Evolutionary conservation across 257 asterid species (phyloP).

Genomic region (Przewalskia tangutica): DNA sequence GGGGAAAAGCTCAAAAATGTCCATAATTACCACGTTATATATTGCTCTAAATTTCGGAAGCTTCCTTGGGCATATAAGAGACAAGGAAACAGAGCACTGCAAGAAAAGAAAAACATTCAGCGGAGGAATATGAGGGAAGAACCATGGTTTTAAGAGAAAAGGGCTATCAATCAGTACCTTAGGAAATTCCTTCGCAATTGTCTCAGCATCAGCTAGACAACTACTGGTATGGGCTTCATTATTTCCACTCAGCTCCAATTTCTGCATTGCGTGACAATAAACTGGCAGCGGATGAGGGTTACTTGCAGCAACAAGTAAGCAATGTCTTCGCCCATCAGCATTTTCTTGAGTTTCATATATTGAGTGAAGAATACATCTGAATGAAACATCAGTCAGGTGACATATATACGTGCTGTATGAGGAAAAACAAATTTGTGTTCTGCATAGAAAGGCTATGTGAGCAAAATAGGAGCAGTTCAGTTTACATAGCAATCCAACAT

Average conservation of each 20-base stretch:
- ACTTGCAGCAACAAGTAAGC: slow-evolving; percentile 89
- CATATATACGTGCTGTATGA: not conserved
- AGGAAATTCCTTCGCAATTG: slow-evolving; percentile 70
- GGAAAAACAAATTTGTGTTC: not conserved
- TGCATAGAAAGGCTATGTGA: not conserved
- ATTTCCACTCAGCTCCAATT: slow-evolving; percentile 42
- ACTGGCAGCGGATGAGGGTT: slow-evolving; percentile 61
- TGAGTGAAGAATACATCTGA: slow-evolving; percentile 61
- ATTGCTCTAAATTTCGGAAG: slow-evolving; percentile 75
- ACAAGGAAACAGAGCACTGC: slow-evolving; percentile 84
- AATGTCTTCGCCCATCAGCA: slow-evolving; percentile 65
- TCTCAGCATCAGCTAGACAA: slow-evolving; percentile 70
- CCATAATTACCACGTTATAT: slow-evolving; percentile 58
- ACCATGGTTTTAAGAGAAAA: not conserved
- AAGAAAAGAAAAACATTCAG: slow-evolving; percentile 3
- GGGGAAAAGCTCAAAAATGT: not conserved
- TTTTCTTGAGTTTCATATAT: slow-evolving; percentile 45
- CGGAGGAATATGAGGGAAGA: not conserved
- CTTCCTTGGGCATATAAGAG: slow-evolving; percentile 91
- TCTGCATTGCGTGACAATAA: slow-evolving; percentile 48
- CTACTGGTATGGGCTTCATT: slow-evolving; percentile 48
- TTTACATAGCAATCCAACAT: not conserved
- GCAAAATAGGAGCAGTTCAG: not conserved
- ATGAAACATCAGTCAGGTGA: slow-evolving; percentile 6
- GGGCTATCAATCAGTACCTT: slow-evolving; percentile 40